Evolutionary conservation across 768 basidiomycete genomes (phyloP), one percentile per base, ranked within the genome.

Genomic region (Brasilioporus rufonigricans): DNA sequence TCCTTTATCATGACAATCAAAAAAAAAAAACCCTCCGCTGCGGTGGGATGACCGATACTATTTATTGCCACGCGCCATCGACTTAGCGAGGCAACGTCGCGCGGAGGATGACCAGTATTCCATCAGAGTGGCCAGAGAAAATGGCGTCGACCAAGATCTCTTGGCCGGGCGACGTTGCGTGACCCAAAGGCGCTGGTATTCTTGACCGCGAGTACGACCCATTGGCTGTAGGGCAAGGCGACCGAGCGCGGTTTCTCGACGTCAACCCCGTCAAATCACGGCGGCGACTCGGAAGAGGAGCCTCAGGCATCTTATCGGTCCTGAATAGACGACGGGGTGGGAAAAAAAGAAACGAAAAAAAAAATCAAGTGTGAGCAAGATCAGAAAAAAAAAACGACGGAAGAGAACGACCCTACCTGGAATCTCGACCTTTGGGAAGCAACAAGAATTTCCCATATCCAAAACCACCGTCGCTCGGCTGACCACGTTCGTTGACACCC

Each of bases 111-210:
- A 90, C 86, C 75, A 92, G 82, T 53, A 92, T 75, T 5, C 90
- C 90, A 65, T 92, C 90, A 27, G 90, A 91, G 66, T 91, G 90
- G 5, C 87, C 89, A 32, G 88, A 89, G 65, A 92, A 91, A 51
- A 92, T 91, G 2, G 89, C 86, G 62, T 91, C 90, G 13, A 91
- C 87, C 31, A 75, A 60, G 50, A 86, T 74, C 60, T 80, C 79
- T 36, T 65, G 52, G 49, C 53, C 57, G 8, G 44, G 31, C 8
- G 58, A 53, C 19, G 54, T 23, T 2, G 46, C 18, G 1, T 41
- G 31, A 2, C 29, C 33, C 8, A 62, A 39, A 16, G 33, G 26
- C 9, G 33, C 5, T 0, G 65, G 50, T 3, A 48, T 14, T 36
- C 65, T 56, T 18, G 65, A 40, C 2, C 62, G 59, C 5, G 36